phyloP scores from a whole-genome alignment of 768 basidiomycete genomes.

The Xerocomellus dryophilus region DNA sequence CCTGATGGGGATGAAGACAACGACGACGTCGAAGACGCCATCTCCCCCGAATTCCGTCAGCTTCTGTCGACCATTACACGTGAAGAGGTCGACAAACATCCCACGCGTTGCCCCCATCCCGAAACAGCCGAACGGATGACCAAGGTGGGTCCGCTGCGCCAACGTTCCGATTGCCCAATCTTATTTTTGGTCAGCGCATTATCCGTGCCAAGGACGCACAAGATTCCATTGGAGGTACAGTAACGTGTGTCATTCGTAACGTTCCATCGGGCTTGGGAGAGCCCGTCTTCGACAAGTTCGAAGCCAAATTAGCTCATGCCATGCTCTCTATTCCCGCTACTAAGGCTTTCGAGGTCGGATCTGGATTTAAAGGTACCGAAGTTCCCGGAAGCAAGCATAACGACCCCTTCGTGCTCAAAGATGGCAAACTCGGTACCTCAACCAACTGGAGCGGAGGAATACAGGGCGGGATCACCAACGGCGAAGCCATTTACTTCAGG shows the following conservation, averaged over 20 bases:
- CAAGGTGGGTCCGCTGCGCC: constrained; percentile 47
- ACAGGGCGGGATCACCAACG: constrained; percentile 97
- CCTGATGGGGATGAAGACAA: constrained; percentile 52
- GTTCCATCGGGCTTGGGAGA: constrained; percentile 92
- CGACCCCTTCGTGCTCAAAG: constrained; percentile 72
- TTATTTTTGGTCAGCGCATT: constrained; percentile 62
- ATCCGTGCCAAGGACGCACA: constrained; percentile 84
- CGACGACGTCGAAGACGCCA: constrained; percentile 64
- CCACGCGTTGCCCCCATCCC: constrained; percentile 85
- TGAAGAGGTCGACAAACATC: constrained; percentile 82
- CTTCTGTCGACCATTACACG: constrained; percentile 79
- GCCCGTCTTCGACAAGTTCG: constrained; percentile 98
- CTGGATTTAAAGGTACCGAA: constrained; percentile 92
- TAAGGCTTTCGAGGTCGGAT: constrained; percentile 97
- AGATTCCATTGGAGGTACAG: constrained; percentile 97
- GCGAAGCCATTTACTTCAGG: constrained; percentile 98
- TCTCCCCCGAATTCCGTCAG: constrained; percentile 79
- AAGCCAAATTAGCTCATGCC: constrained; percentile 91
- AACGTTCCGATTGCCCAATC: constrained; percentile 34
- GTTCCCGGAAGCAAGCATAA: constrained; percentile 93
- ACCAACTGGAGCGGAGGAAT: constrained; percentile 98
- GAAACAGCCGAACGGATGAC: constrained; percentile 91
- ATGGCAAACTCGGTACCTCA: constrained; percentile 75
- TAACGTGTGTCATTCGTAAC: constrained; percentile 93
- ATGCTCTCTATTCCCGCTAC: constrained; percentile 99